Evolutionary conservation across 2,329 filamentous ascomycete genomes (phyloP).

Genomic region (Aspergillus sp.): DNA sequence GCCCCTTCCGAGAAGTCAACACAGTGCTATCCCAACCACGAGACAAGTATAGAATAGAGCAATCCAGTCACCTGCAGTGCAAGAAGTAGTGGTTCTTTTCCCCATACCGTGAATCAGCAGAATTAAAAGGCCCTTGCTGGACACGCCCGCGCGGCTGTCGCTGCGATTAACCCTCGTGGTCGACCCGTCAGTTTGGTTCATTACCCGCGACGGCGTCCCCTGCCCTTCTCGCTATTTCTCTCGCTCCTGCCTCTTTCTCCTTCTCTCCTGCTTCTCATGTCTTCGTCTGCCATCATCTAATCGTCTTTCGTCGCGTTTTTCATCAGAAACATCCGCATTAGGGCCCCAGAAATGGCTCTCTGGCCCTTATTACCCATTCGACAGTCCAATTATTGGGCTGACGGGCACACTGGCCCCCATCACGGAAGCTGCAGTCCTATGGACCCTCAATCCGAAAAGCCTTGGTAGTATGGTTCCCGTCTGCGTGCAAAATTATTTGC

Average conservation of each 20-base stretch:
- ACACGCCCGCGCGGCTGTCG: no score
- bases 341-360: background rate
- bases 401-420: background rate
- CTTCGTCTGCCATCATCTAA: background rate
- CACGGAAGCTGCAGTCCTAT: no score
- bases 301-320: background rate
- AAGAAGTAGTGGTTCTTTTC: no score
- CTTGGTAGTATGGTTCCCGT: no score
- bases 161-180: background rate
- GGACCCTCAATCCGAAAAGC: no score
- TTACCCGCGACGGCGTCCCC: slow-evolving; percentile 11
- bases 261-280: background rate
- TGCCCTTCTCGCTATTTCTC: slow-evolving; percentile 3
- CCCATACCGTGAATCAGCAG: no score
- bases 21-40: no score
- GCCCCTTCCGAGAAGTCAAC: no score
- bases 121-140: no score
- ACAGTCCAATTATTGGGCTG: background rate
- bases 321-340: background rate
- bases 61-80: no score
- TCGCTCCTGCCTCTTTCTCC: background rate
- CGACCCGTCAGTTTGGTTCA: slow-evolving; percentile 19
- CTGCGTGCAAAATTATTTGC: background rate
- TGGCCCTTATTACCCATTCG: background rate
- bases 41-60: no score